phyloP scores from a whole-genome alignment of 768 basidiomycete genomes.

The Phlebiopsis flavidoalba region DNA sequence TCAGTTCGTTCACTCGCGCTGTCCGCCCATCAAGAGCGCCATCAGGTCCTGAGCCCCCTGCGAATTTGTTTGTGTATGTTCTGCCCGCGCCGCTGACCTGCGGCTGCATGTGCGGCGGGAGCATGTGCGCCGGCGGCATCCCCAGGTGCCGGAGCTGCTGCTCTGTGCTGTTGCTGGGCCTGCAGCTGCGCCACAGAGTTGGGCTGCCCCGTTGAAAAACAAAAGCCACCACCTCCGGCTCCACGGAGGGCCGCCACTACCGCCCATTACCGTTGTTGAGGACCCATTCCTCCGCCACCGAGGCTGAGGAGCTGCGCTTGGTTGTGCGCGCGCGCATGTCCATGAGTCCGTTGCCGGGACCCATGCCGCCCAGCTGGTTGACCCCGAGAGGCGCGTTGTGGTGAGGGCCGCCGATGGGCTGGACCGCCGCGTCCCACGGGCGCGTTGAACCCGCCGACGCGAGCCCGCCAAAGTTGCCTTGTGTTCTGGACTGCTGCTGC shows the following conservation, averaged over 20 bases:
- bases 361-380: constrained; percentile 47
- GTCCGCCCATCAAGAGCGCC: constrained; percentile 79
- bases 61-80: constrained; percentile 42
- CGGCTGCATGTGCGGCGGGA: constrained; percentile 44
- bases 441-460: constrained; percentile 2
- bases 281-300: constrained; percentile 29
- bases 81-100: constrained; percentile 64
- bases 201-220: constrained; percentile 45
- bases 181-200: constrained; percentile 30
- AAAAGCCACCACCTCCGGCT: constrained; percentile 39
- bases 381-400: constrained; percentile 41
- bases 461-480: constrained; percentile 47
- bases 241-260: constrained; percentile 37
- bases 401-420: constrained; percentile 41
- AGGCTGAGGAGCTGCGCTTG: constrained; percentile 36
- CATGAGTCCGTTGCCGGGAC: constrained; percentile 48
- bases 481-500: constrained; percentile 37
- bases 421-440: constrained; percentile 45
- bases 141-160: constrained; percentile 51
- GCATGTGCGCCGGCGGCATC: constrained; percentile 42
- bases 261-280: constrained; percentile 21
- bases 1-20: constrained; percentile 50
- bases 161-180: constrained; percentile 34
- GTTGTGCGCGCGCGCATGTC: constrained; percentile 43
- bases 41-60: constrained; percentile 73